Percentiles rank a stretch among this genome's conserved stretches.
Evolutionary conservation across 2,329 filamentous ascomycete species (phyloP).

Genomic region (Capronia americana): DNA sequence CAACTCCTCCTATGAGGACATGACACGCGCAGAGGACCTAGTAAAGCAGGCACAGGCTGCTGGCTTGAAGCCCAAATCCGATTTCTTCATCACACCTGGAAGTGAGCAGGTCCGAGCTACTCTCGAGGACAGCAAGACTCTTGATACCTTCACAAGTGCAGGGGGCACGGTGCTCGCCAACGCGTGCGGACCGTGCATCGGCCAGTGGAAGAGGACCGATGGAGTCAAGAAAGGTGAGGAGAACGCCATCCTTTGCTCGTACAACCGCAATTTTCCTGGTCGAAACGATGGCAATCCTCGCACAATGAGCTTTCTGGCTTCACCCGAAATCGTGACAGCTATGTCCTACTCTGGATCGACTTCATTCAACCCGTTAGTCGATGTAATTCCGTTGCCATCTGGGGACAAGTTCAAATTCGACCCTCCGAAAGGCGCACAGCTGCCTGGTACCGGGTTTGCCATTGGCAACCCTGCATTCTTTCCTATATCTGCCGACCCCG

Average conservation of each 20-base stretch:
- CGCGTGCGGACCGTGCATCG: slow-evolving; percentile 84
- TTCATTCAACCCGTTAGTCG: slow-evolving; percentile 94
- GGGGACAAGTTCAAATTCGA: slow-evolving; percentile 85
- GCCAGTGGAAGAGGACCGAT: slow-evolving; percentile 93
- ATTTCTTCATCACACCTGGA: slow-evolving; percentile 95
- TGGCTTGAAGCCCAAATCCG: slow-evolving; percentile 85
- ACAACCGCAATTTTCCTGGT: slow-evolving; percentile 97
- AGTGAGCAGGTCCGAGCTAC: slow-evolving; percentile 97
- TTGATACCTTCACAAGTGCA: slow-evolving; percentile 82
- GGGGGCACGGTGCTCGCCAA: slow-evolving; percentile 92
- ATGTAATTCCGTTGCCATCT: slow-evolving; percentile 78
- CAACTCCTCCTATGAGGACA: slow-evolving; percentile 98
- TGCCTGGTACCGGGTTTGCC: slow-evolving; percentile 78
- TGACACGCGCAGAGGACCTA: slow-evolving; percentile 92
- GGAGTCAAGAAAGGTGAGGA: slow-evolving; percentile 80
- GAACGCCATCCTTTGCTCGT: slow-evolving; percentile 95
- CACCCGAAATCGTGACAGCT: slow-evolving; percentile 93
- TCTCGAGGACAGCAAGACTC: slow-evolving; percentile 83
- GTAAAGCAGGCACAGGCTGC: slow-evolving; percentile 88
- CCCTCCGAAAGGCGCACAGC: slow-evolving; percentile 68
- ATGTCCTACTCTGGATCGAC: slow-evolving; percentile 92
- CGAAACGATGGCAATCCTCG: slow-evolving; percentile 95
- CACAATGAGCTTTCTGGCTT: slow-evolving; percentile 99
- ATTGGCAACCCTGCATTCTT: slow-evolving; percentile 76
- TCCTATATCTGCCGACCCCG: slow-evolving; percentile 73